Base-by-base conservation (phyloP, 768 basidiomycete species). In the Rhodotorula graminis region DNA sequence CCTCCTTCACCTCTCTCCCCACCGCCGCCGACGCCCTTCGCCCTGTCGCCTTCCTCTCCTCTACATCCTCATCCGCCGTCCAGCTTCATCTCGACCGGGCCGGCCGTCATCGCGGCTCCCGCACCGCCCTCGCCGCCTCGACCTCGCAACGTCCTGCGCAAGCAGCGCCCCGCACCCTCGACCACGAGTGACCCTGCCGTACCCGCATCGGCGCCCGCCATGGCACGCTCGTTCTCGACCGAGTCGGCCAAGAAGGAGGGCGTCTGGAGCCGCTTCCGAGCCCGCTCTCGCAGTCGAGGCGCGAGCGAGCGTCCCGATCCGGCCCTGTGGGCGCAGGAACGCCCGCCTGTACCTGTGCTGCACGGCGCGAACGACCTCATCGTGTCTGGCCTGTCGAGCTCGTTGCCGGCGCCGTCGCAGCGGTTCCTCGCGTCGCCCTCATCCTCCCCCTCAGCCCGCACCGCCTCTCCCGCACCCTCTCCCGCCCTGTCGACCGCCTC, bases 131-230 rank as follows among this genome's bases (percentile, higher is more conserved):
- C 42, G 0, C 21, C 42, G 0, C 53, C 25, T 23, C 60, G 50
- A 18, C 68, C 56, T 31, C 64, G 76, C 25, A 67, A 69, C 60
- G 72, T 69, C 46, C 61, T 69, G 16, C 68, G 68, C 49, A 72
- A 77, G 31, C 37, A 52, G 44, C 66, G 69, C n/a, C 71, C 67
- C 12, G 12, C 42, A 9, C 27, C 33, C 33, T 2, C n/a, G 2
- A 29, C 29, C 3, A 11, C 27, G 31, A 57, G 33, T 33, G 33
- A 57, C 40, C 37, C 63, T 47, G 2, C 49, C 5, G 5, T 46
- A 6, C 31, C 18, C 29, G 31, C 46, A 19, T 56, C 25, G 42
- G 31, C 46, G 27, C 62, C 25, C n/a, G 29, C 47, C 18, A 71
- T 66, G 60, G 52, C 23, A 5, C 64, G 70, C 25, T 31, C 70